Conservation (phyloP, 352 stramenopile genomes). For the Globisporangium spiculum region DNA sequence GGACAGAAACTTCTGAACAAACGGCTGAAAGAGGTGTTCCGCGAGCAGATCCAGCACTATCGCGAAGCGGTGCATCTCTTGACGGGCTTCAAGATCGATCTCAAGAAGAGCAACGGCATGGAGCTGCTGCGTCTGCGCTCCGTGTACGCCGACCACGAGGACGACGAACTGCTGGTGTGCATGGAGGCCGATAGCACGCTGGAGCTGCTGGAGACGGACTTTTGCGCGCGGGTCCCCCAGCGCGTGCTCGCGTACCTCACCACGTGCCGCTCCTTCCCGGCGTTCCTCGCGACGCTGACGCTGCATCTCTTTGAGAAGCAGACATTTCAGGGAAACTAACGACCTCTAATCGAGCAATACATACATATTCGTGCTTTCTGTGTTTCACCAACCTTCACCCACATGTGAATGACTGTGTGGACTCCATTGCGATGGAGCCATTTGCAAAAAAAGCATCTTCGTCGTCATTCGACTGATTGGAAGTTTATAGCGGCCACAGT, state of each 20-base stretch:
- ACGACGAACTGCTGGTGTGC: conserved; percentile 83
- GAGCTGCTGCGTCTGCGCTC: conserved; percentile 75
- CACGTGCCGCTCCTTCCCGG: conserved; percentile 85
- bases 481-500: too few relatives aligned
- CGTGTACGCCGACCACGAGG: conserved; percentile 82
- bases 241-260: conserved; percentile 65
- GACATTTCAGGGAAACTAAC: conserved; percentile 80
- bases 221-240: conserved; percentile 61
- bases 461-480: too few relatives aligned
- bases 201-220: conserved; percentile 84
- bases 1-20: conserved; percentile 86
- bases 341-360: neutral
- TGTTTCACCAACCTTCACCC: neutral
- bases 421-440: neutral
- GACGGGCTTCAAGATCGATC: conserved; percentile 86
- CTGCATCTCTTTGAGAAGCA: conserved; percentile 89
- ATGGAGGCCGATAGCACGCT: conserved; percentile 73
- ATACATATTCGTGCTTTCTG: neutral
- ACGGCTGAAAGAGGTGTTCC: conserved; percentile 87
- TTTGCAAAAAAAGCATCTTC: neutral
- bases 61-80: conserved; percentile 87
- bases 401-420: neutral
- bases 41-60: conserved; percentile 88
- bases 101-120: conserved; percentile 77
- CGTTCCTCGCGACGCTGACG: conserved; percentile 87